Evolutionary conservation across 352 stramenopile species (phyloP), one percentile per base, ranked within the genome.

Genomic region (Saprolegnia parasitica): DNA sequence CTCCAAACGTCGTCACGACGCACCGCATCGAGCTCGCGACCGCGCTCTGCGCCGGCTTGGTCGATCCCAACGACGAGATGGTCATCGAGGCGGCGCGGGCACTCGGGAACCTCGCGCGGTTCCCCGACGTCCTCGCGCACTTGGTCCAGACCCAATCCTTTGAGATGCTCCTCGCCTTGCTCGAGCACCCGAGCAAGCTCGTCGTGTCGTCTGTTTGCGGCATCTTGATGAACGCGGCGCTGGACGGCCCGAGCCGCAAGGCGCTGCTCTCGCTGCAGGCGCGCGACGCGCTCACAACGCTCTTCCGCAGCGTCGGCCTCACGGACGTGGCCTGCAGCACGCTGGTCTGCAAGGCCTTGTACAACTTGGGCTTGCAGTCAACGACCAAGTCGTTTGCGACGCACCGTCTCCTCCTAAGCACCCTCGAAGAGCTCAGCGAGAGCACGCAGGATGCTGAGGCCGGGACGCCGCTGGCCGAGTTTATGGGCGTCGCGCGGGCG

Each of bases 101-200:
- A 13, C 94, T 96, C 47, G 89, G 89, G 11, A 96, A 96, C 68
- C 76, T 96, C 49, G 86, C 80, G 15, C 77, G 88, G 8, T 90
- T 92, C 71, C 77, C 78, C 50, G 80, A 90, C 37, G 84, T 91
- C 13, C 72, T 95, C 13, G 68, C 9, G 1, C 67, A 63, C 23
- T 89, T 95, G 76, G 64, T 64, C 0, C 65, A 79, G 18, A 39
- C 55, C 13, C 82, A 90, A 54, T 78, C 90, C 18, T 73, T 96
- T 13, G 78, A 87, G 9, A 78, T 81, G 26, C 75, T 90, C 21
- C 87, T 93, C 6, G 75, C 92, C 6, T 73, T 96, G 42, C 77
- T 96, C 4, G 79, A 90, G 49, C 84, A 95, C 71, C 79, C 76
- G 72, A 88, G 81, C 50, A 83, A 81, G 2, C 85, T 95, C 65